Conservation (phyloP, 1,139 yeast genomes). For the Chernovozyma aurita region DNA sequence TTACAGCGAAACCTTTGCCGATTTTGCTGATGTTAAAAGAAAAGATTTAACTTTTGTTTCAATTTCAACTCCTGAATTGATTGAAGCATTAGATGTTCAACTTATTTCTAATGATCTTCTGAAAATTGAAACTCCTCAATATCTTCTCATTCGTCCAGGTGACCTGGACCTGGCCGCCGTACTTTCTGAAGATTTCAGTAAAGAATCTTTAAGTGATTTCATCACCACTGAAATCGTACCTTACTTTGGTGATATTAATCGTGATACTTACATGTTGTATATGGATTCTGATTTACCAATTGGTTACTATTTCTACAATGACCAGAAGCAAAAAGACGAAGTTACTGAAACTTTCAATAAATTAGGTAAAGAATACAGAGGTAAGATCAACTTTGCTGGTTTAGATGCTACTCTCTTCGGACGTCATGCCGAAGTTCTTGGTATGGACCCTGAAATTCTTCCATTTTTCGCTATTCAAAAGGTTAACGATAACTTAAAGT, state of each 20-base stretch:
- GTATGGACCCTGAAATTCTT: slow-evolving; percentile 74
- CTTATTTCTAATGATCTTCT: slow-evolving; percentile 1
- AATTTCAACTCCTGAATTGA: slow-evolving; percentile 38
- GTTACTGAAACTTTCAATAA: slow-evolving; percentile 50
- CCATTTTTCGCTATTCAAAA: slow-evolving; percentile 93
- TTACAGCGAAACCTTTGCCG: slow-evolving; percentile 45
- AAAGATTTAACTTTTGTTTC: slow-evolving; percentile 61
- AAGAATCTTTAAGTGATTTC: slow-evolving; percentile 47
- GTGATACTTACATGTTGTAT: slow-evolving; percentile 74
- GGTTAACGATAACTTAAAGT: slow-evolving; percentile 62
- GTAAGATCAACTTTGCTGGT: slow-evolving; percentile 82
- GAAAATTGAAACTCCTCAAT: slow-evolving; percentile 21
- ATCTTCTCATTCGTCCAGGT: slow-evolving; percentile 35
- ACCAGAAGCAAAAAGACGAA: slow-evolving; percentile 60
- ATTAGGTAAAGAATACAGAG: slow-evolving; percentile 73
- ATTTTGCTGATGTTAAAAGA: slow-evolving; percentile 54
- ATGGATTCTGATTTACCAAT: slow-evolving; percentile 72
- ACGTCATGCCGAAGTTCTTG: slow-evolving; percentile 83
- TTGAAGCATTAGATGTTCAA: slow-evolving; percentile 11
- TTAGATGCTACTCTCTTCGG: slow-evolving; percentile 81
- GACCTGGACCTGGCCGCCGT: slow-evolving; percentile 27
- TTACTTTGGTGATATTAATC: slow-evolving; percentile 84
- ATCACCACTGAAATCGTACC: slow-evolving; percentile 73
- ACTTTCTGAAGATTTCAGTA: slow-evolving; percentile 16
- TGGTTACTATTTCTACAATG: slow-evolving; percentile 81